phyloP scores from a whole-genome alignment of 805 yeast genomes.

The Myxozyma sirexii region DNA sequence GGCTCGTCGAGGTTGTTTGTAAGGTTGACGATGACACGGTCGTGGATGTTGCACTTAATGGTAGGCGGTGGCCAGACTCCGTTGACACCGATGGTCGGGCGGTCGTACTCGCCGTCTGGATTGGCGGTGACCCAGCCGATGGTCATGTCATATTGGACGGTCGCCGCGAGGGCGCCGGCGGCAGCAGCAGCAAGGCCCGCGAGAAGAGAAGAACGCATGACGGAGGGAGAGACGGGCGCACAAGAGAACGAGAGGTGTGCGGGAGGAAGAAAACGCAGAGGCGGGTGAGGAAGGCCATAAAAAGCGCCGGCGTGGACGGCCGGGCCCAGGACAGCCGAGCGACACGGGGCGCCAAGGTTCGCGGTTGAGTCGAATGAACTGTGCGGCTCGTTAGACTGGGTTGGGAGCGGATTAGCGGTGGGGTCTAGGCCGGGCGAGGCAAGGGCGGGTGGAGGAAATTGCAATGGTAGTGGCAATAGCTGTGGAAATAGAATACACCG shows the following conservation, averaged over 20 bases:
- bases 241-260: background rate
- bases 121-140: constrained; percentile 48
- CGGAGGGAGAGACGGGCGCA: background rate
- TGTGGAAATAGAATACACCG: background rate
- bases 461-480: too few relatives aligned
- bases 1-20: constrained; percentile 70
- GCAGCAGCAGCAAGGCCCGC: constrained; percentile 20
- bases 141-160: constrained; percentile 45
- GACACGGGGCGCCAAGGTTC: background rate
- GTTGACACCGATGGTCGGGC: constrained; percentile 62
- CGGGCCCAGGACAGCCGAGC: background rate
- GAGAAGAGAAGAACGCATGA: constrained; percentile 9
- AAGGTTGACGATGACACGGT: constrained; percentile 69
- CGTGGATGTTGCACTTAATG: constrained; percentile 73
- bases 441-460: too few relatives aligned
- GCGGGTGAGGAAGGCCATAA: background rate
- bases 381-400: background rate
- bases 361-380: background rate
- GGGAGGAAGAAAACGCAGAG: background rate
- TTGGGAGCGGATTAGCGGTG: too few relatives aligned
- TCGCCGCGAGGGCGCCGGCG: constrained; percentile 34
- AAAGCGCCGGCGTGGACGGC: background rate
- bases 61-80: constrained; percentile 85
- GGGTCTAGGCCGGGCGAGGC: too few relatives aligned
- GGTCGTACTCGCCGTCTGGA: constrained; percentile 58